Percentiles rank a stretch among this genome's conserved stretches.
phyloP scores from a whole-genome alignment of 2,329 filamentous ascomycete genomes.

The Hypoxylon sp. region DNA sequence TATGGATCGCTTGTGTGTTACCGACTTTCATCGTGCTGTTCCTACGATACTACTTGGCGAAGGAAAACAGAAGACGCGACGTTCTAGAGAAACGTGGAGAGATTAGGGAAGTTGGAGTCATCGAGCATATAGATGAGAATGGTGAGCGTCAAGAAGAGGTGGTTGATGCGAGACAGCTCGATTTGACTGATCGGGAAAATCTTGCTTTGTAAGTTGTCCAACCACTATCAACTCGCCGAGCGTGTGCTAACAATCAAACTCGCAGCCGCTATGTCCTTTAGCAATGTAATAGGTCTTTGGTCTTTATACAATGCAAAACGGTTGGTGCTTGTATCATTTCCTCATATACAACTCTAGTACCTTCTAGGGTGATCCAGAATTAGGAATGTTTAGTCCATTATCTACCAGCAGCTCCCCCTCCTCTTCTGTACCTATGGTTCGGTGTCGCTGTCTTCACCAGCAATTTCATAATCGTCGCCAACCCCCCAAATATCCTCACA shows the following conservation, averaged over 20 bases:
- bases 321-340: no score
- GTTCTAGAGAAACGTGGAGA: constrained; percentile 32
- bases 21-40: constrained; percentile 52
- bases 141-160: constrained; percentile 43
- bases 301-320: no score
- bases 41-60: constrained; percentile 51
- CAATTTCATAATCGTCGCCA: no score
- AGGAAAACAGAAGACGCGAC: constrained; percentile 52
- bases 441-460: no score
- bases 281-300: no score
- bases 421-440: no score
- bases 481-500: no score
- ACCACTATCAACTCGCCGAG: neutral
- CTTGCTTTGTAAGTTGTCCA: constrained; percentile 36
- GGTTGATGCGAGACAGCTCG: constrained; percentile 49
- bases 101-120: constrained; percentile 41
- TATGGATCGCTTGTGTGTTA: constrained; percentile 50
- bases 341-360: no score
- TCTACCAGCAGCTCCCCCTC: no score
- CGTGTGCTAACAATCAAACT: constrained; percentile 6
- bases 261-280: constrained; percentile 19
- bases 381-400: no score
- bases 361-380: no score
- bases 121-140: constrained; percentile 42
- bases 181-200: constrained; percentile 50